Conservation (phyloP, 208 protist species). For the Trypanosoma cruzi region DNA sequence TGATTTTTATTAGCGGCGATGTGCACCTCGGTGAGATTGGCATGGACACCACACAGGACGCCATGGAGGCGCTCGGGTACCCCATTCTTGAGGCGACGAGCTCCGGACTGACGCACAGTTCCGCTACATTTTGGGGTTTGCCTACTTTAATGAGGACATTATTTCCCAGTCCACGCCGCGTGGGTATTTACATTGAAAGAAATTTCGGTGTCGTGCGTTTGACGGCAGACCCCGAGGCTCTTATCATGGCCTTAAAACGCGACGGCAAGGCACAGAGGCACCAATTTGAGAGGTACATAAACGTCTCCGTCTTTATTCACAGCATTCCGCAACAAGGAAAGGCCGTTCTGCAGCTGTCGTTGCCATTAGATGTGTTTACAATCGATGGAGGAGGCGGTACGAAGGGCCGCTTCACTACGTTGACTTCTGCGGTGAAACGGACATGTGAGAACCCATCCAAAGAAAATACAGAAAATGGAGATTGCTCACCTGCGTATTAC, state of each 20-base stretch:
- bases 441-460: background rate
- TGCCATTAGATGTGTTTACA: constrained; percentile 66
- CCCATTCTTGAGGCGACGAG: constrained; percentile 80
- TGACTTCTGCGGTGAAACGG: too few relatives aligned
- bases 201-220: constrained; percentile 71
- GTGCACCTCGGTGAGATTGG: constrained; percentile 87
- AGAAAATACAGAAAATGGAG: background rate
- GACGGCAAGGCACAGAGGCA: background rate
- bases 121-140: constrained; percentile 46
- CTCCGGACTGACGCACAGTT: constrained; percentile 82
- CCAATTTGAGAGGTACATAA: constrained; percentile 43
- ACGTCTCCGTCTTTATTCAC: constrained; percentile 65
- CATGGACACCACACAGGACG: constrained; percentile 41
- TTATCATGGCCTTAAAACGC: background rate
- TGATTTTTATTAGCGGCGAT: constrained; percentile 83
- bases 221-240: constrained; percentile 31
- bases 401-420: background rate
- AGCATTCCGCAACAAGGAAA: constrained; percentile 43
- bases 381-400: constrained; percentile 3
- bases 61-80: constrained; percentile 55
- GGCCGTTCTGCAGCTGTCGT: constrained; percentile 41
- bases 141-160: constrained; percentile 40
- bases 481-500: background rate
- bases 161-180: constrained; percentile 48
- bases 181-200: constrained; percentile 63